Evolutionary conservation across 2,329 filamentous ascomycete species (phyloP).

Genomic region (Alternaria sp.): DNA sequence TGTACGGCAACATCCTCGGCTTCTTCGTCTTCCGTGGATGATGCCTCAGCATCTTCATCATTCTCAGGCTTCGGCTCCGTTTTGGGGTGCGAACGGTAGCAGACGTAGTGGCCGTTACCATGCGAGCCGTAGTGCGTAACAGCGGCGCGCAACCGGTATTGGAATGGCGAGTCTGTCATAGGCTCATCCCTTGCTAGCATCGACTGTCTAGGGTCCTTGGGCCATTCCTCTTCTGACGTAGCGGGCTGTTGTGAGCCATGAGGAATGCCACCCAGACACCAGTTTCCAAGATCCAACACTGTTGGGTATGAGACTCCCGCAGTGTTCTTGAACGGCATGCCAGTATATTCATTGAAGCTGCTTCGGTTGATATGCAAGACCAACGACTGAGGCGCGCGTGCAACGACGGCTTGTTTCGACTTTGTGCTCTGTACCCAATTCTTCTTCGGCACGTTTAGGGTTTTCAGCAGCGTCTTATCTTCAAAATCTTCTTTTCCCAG

Average conservation of each 20-base stretch:
- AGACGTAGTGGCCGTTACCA: conserved; percentile 95
- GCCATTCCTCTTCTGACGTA: conserved; percentile 70
- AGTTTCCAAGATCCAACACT: conserved; percentile 78
- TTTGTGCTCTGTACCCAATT: conserved; percentile 81
- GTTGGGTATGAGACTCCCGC: conserved; percentile 80
- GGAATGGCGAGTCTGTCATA: conserved; percentile 46
- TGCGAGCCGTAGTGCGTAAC: conserved; percentile 90
- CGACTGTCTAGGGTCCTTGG: conserved; percentile 70
- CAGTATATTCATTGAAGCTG: conserved; percentile 84
- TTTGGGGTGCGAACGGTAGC: conserved; percentile 76
- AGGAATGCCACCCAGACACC: conserved; percentile 74
- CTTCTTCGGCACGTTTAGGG: conserved; percentile 61
- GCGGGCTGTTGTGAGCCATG: conserved; percentile 38
- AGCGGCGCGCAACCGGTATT: conserved; percentile 83
- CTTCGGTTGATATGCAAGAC: conserved; percentile 91
- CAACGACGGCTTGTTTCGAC: conserved; percentile 87
- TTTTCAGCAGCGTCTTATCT: conserved; percentile 60
- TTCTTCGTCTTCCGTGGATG: conserved; percentile 3
- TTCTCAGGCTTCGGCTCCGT: not conserved
- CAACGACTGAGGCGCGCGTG: conserved; percentile 79
- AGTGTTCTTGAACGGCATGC: conserved; percentile 82
- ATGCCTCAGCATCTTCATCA: conserved; percentile 3
- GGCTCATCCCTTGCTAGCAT: conserved; percentile 68
- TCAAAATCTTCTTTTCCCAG: conserved; percentile 80
- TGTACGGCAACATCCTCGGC: conserved; percentile 27